Evolutionary conservation across 169 alveolate species (phyloP).

Genomic region (Plasmodium gonderi): DNA sequence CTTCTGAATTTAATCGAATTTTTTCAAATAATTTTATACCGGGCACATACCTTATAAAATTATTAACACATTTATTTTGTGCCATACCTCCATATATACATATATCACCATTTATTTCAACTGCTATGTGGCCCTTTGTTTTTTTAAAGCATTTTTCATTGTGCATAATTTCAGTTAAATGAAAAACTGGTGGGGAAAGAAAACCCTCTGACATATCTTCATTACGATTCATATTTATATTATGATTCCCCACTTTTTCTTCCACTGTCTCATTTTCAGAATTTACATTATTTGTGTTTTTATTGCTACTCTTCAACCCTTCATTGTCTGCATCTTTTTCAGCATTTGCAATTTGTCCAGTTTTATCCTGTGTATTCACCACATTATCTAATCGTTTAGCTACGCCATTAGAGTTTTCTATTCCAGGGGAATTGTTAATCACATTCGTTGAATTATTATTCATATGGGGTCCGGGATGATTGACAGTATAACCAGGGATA

Average conservation of each 20-base stretch:
- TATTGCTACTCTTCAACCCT: not conserved
- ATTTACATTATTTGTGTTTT: not conserved
- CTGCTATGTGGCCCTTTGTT: constrained; percentile 65
- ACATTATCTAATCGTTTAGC: not conserved
- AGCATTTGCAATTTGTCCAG: not conserved
- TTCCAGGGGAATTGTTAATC: too few relatives aligned
- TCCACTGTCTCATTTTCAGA: not conserved
- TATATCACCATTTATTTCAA: constrained; percentile 73
- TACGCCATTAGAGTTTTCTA: not conserved
- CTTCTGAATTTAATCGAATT: constrained; percentile 47
- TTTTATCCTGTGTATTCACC: not conserved
- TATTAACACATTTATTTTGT: constrained; percentile 38
- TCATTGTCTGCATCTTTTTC: not conserved
- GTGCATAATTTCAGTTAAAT: constrained; percentile 72
- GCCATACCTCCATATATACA: constrained; percentile 71
- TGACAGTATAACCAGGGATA: not conserved
- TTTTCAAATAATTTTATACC: constrained; percentile 75
- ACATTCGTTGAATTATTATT: too few relatives aligned
- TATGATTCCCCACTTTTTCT: not conserved
- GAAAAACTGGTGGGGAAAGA: constrained; percentile 72
- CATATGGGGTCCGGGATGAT: too few relatives aligned
- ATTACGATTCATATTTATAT: not conserved
- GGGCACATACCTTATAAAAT: constrained; percentile 73
- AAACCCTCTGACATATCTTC: constrained; percentile 35
- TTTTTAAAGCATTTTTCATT: constrained; percentile 66